These are phyloP conservation scores for Microsporum ferrugineum DNA, from an alignment of 2,329 filamentous ascomycete species.

Conservation along the genomic window DNA sequence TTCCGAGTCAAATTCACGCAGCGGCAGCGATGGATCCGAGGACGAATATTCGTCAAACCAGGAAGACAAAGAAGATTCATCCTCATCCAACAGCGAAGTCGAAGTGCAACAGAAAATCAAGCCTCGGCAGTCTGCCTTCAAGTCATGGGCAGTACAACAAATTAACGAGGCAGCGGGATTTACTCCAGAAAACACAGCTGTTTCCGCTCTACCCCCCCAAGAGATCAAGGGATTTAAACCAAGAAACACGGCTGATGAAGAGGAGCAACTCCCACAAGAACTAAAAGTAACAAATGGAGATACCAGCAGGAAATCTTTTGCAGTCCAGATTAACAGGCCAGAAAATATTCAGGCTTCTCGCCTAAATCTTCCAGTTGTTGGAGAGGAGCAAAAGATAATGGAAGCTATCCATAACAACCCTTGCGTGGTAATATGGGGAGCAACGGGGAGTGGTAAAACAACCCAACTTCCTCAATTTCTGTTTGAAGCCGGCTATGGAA, in stretches of 20 bases:
- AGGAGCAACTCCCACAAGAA: slow-evolving; percentile 31
- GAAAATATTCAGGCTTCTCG: slow-evolving; percentile 67
- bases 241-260: slow-evolving; percentile 27
- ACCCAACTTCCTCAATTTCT: slow-evolving; percentile 95
- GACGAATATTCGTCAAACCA: slow-evolving; percentile 17
- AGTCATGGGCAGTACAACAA: slow-evolving; percentile 80
- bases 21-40: slow-evolving; percentile 22
- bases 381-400: slow-evolving; percentile 95
- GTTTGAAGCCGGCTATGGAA: slow-evolving; percentile 85
- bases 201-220: slow-evolving; percentile 23
- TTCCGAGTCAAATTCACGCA: slow-evolving; percentile 16
- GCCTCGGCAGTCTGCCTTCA: slow-evolving; percentile 59
- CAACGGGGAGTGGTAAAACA: slow-evolving; percentile 94
- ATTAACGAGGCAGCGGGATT: slow-evolving; percentile 73
- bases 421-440: slow-evolving; percentile 81
- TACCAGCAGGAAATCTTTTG: slow-evolving; percentile 59
- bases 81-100: slow-evolving; percentile 16
- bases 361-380: slow-evolving; percentile 74
- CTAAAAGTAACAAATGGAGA: slow-evolving; percentile 30
- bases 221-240: slow-evolving; percentile 24
- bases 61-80: slow-evolving; percentile 27
- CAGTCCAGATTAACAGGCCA: slow-evolving; percentile 58
- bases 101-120: slow-evolving; percentile 18
- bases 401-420: slow-evolving; percentile 90
- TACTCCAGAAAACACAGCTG: slow-evolving; percentile 31